Percentiles rank a stretch among this genome's conserved stretches.
phyloP scores from a whole-genome alignment of 108 stramenopile genomes.

The Mediolabrus comicus region DNA sequence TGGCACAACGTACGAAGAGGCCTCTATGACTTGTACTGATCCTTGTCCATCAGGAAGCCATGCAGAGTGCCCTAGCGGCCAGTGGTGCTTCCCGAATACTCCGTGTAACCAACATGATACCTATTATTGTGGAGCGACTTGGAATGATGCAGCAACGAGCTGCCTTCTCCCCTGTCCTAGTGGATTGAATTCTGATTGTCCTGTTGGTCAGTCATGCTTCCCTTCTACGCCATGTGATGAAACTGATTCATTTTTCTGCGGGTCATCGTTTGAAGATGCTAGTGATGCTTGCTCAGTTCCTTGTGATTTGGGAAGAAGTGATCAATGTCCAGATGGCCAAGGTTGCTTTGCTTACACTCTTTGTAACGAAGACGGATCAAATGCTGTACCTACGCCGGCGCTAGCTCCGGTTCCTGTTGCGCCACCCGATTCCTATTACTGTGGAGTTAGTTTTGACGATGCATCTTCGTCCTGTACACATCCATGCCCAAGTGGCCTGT shows the following conservation, averaged over 20 bases:
- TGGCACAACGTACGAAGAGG: slow-evolving; percentile 38
- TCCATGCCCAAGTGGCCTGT: slow-evolving; percentile 18
- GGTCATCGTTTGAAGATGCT: slow-evolving; percentile 75
- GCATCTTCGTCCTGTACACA: slow-evolving; percentile 10
- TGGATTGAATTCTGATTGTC: slow-evolving; percentile 2
- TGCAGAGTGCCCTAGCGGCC: slow-evolving; percentile 35
- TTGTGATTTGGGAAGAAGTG: slow-evolving; percentile 53
- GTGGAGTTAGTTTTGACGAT: slow-evolving; percentile 18
- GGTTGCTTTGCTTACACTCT: slow-evolving; percentile 68
- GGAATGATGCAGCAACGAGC: slow-evolving; percentile 29
- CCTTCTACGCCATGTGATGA: slow-evolving; percentile 3
- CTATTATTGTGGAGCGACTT: slow-evolving; percentile 42
- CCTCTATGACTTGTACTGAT: slow-evolving; percentile 29
- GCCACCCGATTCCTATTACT: slow-evolving; percentile 1
- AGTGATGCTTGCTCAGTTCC: slow-evolving; percentile 52
- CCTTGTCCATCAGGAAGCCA: slow-evolving; percentile 36
- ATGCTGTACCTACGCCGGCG: neutral
- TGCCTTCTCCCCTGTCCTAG: slow-evolving; percentile 38
- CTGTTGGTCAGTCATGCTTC: slow-evolving; percentile 11
- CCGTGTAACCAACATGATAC: slow-evolving; percentile 38
- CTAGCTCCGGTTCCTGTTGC: neutral
- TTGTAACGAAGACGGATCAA: slow-evolving; percentile 41
- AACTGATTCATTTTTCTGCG: slow-evolving; percentile 64
- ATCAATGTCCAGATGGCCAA: slow-evolving; percentile 59
- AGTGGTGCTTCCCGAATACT: slow-evolving; percentile 37